A percentile compares a stretch with the other conserved stretches of the same genome.
These are phyloP conservation scores for Xylaria sp. DNA, from an alignment of 2,329 filamentous ascomycete genomes.

Conservation along the genomic window DNA sequence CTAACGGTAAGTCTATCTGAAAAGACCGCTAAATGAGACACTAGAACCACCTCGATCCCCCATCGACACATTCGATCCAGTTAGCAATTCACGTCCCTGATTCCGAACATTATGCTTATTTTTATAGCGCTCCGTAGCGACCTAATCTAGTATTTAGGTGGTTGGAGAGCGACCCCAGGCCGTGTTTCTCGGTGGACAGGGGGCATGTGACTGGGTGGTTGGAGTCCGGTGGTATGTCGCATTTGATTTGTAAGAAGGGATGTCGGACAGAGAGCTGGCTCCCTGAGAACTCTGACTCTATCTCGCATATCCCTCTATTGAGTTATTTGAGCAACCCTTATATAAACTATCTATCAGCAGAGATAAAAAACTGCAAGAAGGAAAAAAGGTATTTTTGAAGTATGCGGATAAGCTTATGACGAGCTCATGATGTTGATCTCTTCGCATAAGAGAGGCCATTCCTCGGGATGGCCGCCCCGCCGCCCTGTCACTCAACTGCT, in stretches of 20 bases:
- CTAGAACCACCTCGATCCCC: slow-evolving; percentile 4
- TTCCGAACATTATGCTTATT: slow-evolving; percentile 3
- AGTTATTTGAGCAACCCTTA: neutral
- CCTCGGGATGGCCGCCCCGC: slow-evolving; percentile 21
- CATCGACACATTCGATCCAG: neutral
- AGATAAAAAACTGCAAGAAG: neutral
- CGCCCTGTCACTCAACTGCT: neutral
- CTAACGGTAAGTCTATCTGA: neutral
- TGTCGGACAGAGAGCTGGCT: neutral
- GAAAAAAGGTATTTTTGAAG: neutral
- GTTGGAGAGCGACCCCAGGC: slow-evolving; percentile 18
- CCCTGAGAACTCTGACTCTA: neutral
- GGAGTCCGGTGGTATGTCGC: slow-evolving; percentile 20
- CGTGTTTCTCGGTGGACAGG: slow-evolving; percentile 30
- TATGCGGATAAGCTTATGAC: neutral
- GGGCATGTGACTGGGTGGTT: slow-evolving; percentile 28
- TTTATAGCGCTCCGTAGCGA: neutral
- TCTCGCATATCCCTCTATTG: neutral
- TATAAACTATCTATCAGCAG: neutral
- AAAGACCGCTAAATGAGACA: neutral
- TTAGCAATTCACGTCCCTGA: neutral
- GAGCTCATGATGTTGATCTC: neutral
- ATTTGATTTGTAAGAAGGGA: slow-evolving; percentile 36
- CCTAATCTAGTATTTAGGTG: slow-evolving; percentile 17
- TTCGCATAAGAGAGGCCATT: neutral